Percentiles rank a stretch among this genome's conserved stretches.
Evolutionary conservation across 225 moss, liverwort and hornwort species (phyloP).

Genomic region (Marchantia polymorpha): DNA sequence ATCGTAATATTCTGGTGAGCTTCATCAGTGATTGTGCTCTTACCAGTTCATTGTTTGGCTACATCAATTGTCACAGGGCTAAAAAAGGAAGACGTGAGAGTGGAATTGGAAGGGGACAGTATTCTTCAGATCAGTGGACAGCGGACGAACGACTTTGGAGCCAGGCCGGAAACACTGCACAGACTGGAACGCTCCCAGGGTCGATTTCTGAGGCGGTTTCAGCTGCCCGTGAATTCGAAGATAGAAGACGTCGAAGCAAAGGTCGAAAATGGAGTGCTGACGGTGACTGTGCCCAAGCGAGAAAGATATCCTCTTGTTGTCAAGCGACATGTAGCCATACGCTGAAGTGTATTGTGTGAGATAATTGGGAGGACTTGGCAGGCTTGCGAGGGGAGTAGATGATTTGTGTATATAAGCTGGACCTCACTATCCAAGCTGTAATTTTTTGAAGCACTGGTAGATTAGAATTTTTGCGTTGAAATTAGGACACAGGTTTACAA

Average conservation of each 20-base stretch:
- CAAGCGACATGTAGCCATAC: constrained; percentile 32
- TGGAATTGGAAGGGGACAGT: constrained; percentile 50
- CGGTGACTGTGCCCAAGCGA: constrained; percentile 45
- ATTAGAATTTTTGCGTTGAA: too few relatives aligned
- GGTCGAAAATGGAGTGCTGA: constrained; percentile 52
- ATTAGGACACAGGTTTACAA: too few relatives aligned
- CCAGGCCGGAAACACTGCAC: constrained; percentile 33
- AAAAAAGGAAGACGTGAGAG: constrained; percentile 47
- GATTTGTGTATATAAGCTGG: not conserved
- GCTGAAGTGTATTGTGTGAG: not conserved
- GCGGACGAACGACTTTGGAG: constrained; percentile 16
- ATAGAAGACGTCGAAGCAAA: constrained; percentile 45
- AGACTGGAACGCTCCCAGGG: constrained; percentile 43
- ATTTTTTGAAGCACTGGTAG: too few relatives aligned
- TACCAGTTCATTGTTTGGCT: too few relatives aligned
- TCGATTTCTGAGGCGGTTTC: constrained; percentile 46
- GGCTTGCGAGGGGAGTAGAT: not conserved
- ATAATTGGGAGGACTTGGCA: not conserved
- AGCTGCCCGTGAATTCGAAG: constrained; percentile 42
- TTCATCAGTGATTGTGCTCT: too few relatives aligned
- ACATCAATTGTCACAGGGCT: constrained; percentile 23
- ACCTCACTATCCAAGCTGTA: not conserved
- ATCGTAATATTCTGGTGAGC: too few relatives aligned
- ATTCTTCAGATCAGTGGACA: constrained; percentile 51
- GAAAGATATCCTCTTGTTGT: constrained; percentile 20